phyloP scores from a whole-genome alignment of 1,284 basidiomycete species.

The Fomitopsis palustris region DNA sequence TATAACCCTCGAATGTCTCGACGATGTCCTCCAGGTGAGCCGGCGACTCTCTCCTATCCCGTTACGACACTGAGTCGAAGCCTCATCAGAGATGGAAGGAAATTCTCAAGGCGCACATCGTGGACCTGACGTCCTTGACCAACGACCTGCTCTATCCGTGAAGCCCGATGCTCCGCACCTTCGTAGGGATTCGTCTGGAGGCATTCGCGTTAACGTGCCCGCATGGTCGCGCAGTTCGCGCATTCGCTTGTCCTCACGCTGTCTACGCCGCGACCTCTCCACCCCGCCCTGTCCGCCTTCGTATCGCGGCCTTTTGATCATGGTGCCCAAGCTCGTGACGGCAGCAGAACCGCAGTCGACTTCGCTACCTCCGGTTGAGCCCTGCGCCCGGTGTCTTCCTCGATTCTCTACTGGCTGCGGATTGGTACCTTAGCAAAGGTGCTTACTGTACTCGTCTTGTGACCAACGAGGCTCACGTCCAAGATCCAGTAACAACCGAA shows the following conservation, averaged over 20 bases:
- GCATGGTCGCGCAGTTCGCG: conserved; percentile 4
- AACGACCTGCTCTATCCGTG: background rate
- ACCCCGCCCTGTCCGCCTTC: conserved; percentile 28
- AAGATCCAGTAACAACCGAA: conserved; percentile 30
- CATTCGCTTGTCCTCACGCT: conserved; percentile 29
- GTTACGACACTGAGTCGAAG: background rate
- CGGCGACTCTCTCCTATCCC: background rate
- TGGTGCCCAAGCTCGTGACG: conserved; percentile 25
- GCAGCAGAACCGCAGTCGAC: conserved; percentile 11
- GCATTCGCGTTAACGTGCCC: background rate
- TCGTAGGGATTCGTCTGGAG: background rate
- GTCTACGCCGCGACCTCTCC: conserved; percentile 24
- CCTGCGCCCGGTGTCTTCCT: conserved; percentile 12
- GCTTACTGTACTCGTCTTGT: conserved; percentile 22
- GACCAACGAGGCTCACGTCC: conserved; percentile 29
- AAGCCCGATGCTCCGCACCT: background rate
- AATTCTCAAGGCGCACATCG: background rate
- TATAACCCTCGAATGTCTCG: conserved; percentile 1
- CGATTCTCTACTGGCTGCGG: conserved; percentile 22
- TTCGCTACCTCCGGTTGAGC: background rate
- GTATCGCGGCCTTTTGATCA: conserved; percentile 27
- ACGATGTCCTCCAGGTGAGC: conserved; percentile 8
- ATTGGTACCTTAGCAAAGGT: conserved; percentile 19
- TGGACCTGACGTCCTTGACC: background rate
- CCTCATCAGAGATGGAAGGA: background rate